Percentiles rank a stretch among this genome's conserved stretches.
Conservation (phyloP, 2,329 filamentous ascomycete genomes). For the Alternaria ethzedia region DNA sequence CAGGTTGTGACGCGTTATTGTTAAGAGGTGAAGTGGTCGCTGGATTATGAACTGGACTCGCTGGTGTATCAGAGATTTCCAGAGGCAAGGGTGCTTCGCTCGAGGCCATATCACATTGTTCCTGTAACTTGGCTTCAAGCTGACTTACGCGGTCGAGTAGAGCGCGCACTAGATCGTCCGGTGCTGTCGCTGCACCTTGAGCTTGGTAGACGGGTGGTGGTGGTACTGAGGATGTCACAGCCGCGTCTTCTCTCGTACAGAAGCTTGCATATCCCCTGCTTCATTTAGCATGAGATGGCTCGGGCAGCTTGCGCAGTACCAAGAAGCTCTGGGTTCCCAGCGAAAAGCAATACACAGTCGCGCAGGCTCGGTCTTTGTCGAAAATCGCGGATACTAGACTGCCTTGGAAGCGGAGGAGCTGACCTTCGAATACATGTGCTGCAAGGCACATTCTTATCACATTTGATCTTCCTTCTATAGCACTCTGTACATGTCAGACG, state of each 20-base stretch:
- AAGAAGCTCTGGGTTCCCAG: not conserved
- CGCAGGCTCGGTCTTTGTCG: not conserved
- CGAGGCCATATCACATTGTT: not conserved
- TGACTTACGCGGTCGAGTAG: slow-evolving; percentile 34
- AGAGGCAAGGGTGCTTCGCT: not conserved
- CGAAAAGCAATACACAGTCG: not conserved
- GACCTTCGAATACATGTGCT: slow-evolving; percentile 48
- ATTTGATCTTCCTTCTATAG: slow-evolving; percentile 46
- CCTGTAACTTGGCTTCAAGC: slow-evolving; percentile 28
- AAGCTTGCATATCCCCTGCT: slow-evolving; percentile 17
- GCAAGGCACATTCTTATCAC: slow-evolving; percentile 52
- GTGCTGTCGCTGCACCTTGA: not conserved
- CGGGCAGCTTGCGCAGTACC: not conserved
- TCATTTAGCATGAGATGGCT: not conserved
- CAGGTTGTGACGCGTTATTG: not conserved
- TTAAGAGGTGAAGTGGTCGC: not conserved
- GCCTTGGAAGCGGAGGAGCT: not conserved
- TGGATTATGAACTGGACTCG: slow-evolving; percentile 15
- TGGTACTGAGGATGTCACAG: not conserved
- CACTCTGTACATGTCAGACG: slow-evolving; percentile 41
- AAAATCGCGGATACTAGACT: not conserved
- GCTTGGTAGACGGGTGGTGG: not conserved
- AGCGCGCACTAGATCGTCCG: slow-evolving; percentile 16
- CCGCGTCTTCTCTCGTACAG: slow-evolving; percentile 19
- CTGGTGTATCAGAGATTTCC: not conserved